Evolutionary conservation across 2,329 filamentous ascomycete species (phyloP).

Genomic region (Alternaria gansuensis): DNA sequence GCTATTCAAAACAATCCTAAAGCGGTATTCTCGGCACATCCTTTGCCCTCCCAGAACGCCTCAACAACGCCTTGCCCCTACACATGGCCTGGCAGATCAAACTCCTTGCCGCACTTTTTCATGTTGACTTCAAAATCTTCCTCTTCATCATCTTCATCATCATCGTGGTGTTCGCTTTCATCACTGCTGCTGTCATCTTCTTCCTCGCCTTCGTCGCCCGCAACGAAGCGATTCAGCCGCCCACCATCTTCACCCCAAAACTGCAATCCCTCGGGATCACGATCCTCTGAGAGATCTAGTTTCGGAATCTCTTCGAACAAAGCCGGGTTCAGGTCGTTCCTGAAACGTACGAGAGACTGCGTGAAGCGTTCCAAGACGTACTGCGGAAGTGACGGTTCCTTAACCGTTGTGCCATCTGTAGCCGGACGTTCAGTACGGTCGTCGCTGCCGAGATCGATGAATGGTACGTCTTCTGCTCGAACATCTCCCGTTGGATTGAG

Average conservation of each 20-base stretch:
- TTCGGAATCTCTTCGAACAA: slow-evolving; percentile 47
- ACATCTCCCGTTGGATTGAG: slow-evolving; percentile 53
- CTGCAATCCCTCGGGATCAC: slow-evolving; percentile 43
- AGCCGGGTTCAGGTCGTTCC: slow-evolving; percentile 55
- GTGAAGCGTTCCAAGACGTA: slow-evolving; percentile 59
- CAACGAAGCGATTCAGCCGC: slow-evolving; percentile 34
- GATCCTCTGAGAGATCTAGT: slow-evolving; percentile 40
- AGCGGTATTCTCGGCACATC: not conserved
- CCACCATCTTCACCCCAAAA: slow-evolving; percentile 49
- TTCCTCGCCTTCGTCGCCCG: slow-evolving; percentile 40
- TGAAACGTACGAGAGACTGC: slow-evolving; percentile 56
- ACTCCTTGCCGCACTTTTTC: slow-evolving; percentile 38
- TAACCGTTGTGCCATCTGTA: slow-evolving; percentile 48
- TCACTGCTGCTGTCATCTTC: slow-evolving; percentile 49
- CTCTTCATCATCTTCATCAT: slow-evolving; percentile 43
- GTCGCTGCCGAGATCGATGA: slow-evolving; percentile 50
- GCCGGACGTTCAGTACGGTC: slow-evolving; percentile 48
- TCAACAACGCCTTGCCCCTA: slow-evolving; percentile 33
- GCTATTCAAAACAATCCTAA: not conserved
- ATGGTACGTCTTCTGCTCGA: slow-evolving; percentile 45
- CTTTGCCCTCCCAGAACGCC: slow-evolving; percentile 24
- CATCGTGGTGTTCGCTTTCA: slow-evolving; percentile 47
- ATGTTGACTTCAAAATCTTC: slow-evolving; percentile 39
- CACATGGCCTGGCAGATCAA: slow-evolving; percentile 51
- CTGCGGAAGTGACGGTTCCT: slow-evolving; percentile 54